Percentiles rank a stretch among this genome's conserved stretches.
These are phyloP conservation scores for Thinopyrum obtusiflorum DNA, from an alignment of 202 grass and related monocot species.

Conservation along the genomic window DNA sequence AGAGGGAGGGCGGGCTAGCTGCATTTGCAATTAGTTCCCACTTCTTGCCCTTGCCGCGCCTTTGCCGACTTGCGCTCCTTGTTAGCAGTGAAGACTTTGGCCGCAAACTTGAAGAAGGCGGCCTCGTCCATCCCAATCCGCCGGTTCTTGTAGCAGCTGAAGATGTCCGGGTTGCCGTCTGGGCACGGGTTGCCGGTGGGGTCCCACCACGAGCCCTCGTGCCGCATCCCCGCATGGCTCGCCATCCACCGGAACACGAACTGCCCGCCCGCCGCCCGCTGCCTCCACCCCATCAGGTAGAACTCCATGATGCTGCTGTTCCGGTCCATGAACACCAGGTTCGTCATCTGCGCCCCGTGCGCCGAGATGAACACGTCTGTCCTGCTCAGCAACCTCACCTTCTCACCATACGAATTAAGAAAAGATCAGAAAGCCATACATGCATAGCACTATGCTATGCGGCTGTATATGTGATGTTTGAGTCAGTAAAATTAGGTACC, in stretches of 20 bases:
- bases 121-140: conserved; percentile 45
- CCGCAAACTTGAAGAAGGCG: conserved; percentile 55
- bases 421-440: neutral
- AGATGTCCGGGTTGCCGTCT: neutral
- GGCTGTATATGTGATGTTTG: no score
- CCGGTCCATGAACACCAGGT: no score
- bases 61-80: conserved; percentile 35
- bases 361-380: no score
- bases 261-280: no score
- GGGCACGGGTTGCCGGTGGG: conserved; percentile 38
- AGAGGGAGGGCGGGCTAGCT: neutral
- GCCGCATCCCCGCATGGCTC: conserved; percentile 44
- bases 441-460: neutral
- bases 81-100: conserved; percentile 40
- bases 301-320: no score
- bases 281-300: no score
- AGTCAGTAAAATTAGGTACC: neutral
- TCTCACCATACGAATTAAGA: neutral
- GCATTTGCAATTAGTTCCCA: conserved; percentile 1
- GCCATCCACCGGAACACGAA: conserved; percentile 60
- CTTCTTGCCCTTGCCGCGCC: neutral
- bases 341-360: no score
- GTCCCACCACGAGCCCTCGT: conserved; percentile 66
- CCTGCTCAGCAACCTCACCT: conserved; percentile 66
- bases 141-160: conserved; percentile 42